These are phyloP conservation scores for Acidiella bohemica DNA, from an alignment of 495 filamentous ascomycete genomes.

Conservation along the genomic window DNA sequence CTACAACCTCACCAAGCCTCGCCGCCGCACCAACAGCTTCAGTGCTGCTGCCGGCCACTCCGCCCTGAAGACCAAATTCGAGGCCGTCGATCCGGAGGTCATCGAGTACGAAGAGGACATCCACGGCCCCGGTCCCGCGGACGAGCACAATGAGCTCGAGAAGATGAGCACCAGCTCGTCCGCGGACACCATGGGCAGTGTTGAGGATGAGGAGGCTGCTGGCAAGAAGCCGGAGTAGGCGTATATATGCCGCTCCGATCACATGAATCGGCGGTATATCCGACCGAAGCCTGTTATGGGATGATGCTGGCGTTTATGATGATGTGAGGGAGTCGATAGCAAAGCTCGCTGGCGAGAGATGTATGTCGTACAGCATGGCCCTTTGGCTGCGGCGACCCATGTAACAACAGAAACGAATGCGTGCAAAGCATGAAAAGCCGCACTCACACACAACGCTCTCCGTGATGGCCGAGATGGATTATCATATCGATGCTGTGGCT, in stretches of 20 bases:
- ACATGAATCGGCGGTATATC: too few relatives aligned
- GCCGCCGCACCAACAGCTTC: constrained; percentile 86
- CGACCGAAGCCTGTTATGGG: too few relatives aligned
- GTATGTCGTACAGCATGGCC: too few relatives aligned
- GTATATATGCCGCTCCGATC: too few relatives aligned
- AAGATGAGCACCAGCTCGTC: constrained; percentile 26
- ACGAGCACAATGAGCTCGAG: constrained; percentile 23
- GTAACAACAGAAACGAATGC: neutral
- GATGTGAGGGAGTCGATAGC: neutral
- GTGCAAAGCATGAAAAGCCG: neutral
- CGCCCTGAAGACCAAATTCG: constrained; percentile 83
- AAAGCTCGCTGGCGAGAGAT: constrained; percentile 8
- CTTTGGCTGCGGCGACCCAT: neutral
- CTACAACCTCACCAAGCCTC: constrained; percentile 71
- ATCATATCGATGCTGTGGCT: too few relatives aligned
- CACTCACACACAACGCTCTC: too few relatives aligned
- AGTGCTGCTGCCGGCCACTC: constrained; percentile 42
- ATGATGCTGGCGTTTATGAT: too few relatives aligned
- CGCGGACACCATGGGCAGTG: constrained; percentile 19
- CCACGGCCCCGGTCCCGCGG: constrained; percentile 36
- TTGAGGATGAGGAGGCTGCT: constrained; percentile 26
- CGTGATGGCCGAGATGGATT: too few relatives aligned
- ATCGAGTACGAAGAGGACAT: constrained; percentile 62
- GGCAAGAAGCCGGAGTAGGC: too few relatives aligned
- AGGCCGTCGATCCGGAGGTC: constrained; percentile 66